Conservation (phyloP, 257 asterid genomes). For the Solanum virginianum region DNA sequence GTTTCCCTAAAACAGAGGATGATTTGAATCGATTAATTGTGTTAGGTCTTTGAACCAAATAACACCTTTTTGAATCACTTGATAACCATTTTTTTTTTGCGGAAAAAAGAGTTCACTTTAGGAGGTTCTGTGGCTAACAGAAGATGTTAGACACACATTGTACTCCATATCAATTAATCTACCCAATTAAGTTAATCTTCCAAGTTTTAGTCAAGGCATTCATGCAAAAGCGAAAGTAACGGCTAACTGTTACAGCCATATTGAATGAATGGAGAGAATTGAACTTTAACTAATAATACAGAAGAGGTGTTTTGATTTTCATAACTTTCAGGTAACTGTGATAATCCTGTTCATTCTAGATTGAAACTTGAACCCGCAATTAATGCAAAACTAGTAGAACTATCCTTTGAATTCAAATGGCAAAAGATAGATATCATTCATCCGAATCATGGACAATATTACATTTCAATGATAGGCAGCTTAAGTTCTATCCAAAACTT, state of each 20-base stretch:
- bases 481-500: neutral
- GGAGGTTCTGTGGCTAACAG: neutral
- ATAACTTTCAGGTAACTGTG: neutral
- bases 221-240: neutral
- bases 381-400: neutral
- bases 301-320: neutral
- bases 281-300: neutral
- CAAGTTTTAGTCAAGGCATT: neutral
- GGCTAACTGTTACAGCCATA: neutral
- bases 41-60: neutral
- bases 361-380: neutral
- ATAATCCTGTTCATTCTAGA: neutral
- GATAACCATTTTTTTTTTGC: neutral
- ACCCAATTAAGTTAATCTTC: neutral
- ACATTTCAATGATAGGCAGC: neutral
- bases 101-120: neutral
- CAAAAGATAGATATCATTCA: neutral
- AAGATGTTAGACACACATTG: neutral
- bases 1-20: neutral
- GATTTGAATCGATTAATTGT: neutral
- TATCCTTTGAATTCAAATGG: neutral
- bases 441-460: neutral
- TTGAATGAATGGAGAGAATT: neutral
- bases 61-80: neutral
- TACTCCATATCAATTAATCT: neutral